phyloP scores from a whole-genome alignment of 495 filamentous ascomycete genomes.

The Lophiotrema nucula region DNA sequence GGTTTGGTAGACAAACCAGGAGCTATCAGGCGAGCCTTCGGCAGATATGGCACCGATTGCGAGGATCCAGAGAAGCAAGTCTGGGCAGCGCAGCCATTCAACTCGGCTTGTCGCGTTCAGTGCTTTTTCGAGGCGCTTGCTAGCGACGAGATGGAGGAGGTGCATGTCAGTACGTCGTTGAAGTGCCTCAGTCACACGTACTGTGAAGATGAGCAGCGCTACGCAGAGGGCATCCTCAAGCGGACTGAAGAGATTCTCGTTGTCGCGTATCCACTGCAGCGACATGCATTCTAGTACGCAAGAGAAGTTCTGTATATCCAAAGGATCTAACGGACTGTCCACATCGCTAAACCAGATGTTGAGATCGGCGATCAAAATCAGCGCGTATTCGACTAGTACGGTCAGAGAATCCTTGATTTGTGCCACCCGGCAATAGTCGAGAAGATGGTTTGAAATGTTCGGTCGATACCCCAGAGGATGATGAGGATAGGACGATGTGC shows the following conservation, averaged over 20 bases:
- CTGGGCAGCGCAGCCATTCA: conserved; percentile 28
- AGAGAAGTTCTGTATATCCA: conserved; percentile 33
- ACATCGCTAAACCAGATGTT: conserved; percentile 31
- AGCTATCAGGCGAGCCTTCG: conserved; percentile 19
- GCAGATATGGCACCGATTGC: conserved; percentile 33
- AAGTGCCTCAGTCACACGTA: conserved; percentile 27
- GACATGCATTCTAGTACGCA: conserved; percentile 29
- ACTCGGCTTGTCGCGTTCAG: conserved; percentile 19
- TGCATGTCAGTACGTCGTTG: conserved; percentile 2
- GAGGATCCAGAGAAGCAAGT: conserved; percentile 34
- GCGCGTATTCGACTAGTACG: conserved; percentile 20
- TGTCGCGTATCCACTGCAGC: conserved; percentile 22
- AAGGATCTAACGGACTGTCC: conserved; percentile 30
- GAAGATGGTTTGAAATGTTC: conserved; percentile 26
- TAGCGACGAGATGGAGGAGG: conserved; percentile 24
- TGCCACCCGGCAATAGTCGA: conserved; percentile 24
- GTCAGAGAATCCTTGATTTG: conserved; percentile 22
- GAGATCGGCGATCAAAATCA: conserved; percentile 28
- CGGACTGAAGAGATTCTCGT: conserved; percentile 14
- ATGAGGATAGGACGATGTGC: conserved; percentile 6
- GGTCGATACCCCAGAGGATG: conserved; percentile 28
- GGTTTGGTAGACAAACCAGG: conserved; percentile 29
- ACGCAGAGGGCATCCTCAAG: conserved; percentile 35
- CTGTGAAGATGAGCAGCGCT: conserved; percentile 29
- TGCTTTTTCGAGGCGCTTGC: conserved; percentile 31